These are phyloP conservation scores for Microthlaspi erraticum DNA, from an alignment of 345 rosid species.

Conservation along the genomic window DNA sequence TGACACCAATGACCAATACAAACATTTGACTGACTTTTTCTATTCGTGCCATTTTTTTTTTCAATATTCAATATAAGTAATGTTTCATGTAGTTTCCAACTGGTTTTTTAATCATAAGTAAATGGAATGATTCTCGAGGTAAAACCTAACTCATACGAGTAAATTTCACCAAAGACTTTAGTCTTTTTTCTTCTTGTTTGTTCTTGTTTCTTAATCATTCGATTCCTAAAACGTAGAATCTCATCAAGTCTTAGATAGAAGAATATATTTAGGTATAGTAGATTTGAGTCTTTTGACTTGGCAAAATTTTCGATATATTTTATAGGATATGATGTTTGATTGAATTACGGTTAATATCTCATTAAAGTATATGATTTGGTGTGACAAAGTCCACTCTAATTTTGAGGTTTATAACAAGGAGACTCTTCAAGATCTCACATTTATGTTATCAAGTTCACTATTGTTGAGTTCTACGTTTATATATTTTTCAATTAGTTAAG, in stretches of 20 bases:
- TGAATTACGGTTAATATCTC: constrained; percentile 4
- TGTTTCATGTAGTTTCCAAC: too few species aligned
- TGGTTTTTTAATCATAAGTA: too few species aligned
- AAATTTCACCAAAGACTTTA: neutral
- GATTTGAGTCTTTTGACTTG: constrained; percentile 26
- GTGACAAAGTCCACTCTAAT: too few species aligned
- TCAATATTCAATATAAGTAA: neutral
- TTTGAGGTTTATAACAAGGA: too few species aligned
- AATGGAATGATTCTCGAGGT: neutral
- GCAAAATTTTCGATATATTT: neutral
- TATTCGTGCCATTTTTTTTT: constrained; percentile 5
- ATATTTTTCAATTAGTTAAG: too few species aligned
- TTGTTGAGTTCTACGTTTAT: too few species aligned
- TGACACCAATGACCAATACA: constrained; percentile 16
- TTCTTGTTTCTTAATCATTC: neutral
- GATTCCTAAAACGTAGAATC: neutral
- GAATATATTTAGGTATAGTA: constrained; percentile 1
- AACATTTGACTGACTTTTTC: constrained; percentile 22
- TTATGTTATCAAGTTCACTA: too few species aligned
- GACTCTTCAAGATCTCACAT: too few species aligned
- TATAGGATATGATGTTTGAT: constrained; percentile 28
- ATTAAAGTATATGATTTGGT: constrained; percentile 8
- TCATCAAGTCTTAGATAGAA: neutral
- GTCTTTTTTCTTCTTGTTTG: neutral
- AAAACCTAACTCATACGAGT: neutral